Evolutionary conservation across 257 asterid species (phyloP).

Genomic region (Solanum etuberosum): DNA sequence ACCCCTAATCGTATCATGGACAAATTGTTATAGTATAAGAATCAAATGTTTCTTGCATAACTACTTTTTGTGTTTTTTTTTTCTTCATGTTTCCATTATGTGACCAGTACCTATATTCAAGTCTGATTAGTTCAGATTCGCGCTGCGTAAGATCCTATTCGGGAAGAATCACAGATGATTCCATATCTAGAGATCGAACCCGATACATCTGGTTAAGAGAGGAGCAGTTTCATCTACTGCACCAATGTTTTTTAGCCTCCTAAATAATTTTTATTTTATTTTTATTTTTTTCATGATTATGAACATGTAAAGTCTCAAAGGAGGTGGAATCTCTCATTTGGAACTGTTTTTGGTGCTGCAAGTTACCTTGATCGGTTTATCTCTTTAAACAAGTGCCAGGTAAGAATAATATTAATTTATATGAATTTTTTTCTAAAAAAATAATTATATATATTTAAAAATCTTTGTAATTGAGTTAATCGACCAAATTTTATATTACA

Average conservation of each 20-base stretch:
- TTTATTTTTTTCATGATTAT: neutral
- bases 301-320: constrained; percentile 27
- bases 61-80: neutral
- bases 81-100: too few relatives aligned
- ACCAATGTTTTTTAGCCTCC: too few relatives aligned
- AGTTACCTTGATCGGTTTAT: constrained; percentile 65
- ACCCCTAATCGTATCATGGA: neutral
- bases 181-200: too few relatives aligned
- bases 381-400: constrained; percentile 34
- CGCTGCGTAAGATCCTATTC: too few relatives aligned
- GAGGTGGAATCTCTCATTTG: constrained; percentile 39
- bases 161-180: too few relatives aligned
- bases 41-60: neutral
- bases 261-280: neutral
- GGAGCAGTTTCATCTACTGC: too few relatives aligned
- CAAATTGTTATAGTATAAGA: neutral
- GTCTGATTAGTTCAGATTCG: too few relatives aligned
- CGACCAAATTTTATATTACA: neutral
- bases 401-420: constrained; percentile 9
- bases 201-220: too few relatives aligned
- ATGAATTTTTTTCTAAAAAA: neutral
- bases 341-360: constrained; percentile 46
- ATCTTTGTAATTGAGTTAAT: neutral
- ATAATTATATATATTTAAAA: too few relatives aligned
- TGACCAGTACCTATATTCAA: too few relatives aligned